Evolutionary conservation across 192 early-diverging fungal genomes (phyloP), one percentile per base, ranked within the genome.

Genomic region (Coemansia sp.): DNA sequence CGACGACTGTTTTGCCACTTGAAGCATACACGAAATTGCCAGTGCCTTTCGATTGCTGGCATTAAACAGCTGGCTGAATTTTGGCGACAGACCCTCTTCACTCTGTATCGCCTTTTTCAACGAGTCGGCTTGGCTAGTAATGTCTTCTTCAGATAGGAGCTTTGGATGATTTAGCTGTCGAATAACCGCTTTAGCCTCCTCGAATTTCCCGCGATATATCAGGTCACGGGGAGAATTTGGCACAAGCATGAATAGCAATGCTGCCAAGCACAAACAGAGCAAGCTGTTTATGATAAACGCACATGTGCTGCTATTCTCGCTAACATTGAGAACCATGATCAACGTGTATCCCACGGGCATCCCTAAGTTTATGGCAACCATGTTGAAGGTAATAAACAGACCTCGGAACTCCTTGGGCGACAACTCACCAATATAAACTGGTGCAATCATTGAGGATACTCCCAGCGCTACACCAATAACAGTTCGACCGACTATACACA

Each of bases 181-280:
- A 16, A 76, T 70, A 6, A 76, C 59, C 6, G 33, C 19, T 7
- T 63, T 65, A 21, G 74, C 74, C 28, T 76, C 50, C 6, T 70
- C 42, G 16, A 65, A 0, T 28, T 53, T 38, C 9, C 68, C 64
- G 21, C 62, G 68, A 38, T 33, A 70, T 6, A 76, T 69, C 10
- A 76, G 74, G 46, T 76, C 74, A 4, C 74, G 74, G 28, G 74
- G 74, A 17, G 74, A 76, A 21, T 76, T 70, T 19, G 74, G 74
- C 3, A 76, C 74, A 47, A 70, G 49, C 3, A 63, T 16, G 13
- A 58, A 33, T 9, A 76, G 21, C 38, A 70, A 35, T 3, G 62
- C 30, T 7, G 57, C 67, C 13, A 70, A 16, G 6, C 28, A 30
- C 37, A 76, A 30, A 26, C 68, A 70, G 9, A 70, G 43, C 9